A percentile compares a stretch with the other conserved stretches of the same genome.
Evolutionary conservation across 2,329 filamentous ascomycete genomes (phyloP).

Genomic region (Raffaelea deltoideospora): DNA sequence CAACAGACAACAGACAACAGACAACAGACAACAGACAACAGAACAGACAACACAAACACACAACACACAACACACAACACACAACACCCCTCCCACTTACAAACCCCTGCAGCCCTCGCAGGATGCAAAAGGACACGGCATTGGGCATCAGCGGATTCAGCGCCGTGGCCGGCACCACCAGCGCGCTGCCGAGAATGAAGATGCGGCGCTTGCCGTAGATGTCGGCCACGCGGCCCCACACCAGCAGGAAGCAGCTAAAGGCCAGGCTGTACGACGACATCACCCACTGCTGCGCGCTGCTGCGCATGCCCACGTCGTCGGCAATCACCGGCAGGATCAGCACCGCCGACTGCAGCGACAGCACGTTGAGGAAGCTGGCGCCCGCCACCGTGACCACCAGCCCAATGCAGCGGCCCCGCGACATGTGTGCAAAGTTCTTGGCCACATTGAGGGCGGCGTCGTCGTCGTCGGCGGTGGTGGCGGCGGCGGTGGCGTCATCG

Average conservation of each 20-base stretch:
- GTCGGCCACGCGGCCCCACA: constrained; percentile 56
- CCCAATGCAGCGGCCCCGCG: constrained; percentile 33
- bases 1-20: too few species aligned
- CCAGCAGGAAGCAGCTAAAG: constrained; percentile 50
- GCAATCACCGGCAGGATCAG: constrained; percentile 47
- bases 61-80: too few species aligned
- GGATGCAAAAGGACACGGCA: constrained; percentile 52
- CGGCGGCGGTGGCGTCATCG: too few species aligned
- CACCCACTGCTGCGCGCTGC: constrained; percentile 46
- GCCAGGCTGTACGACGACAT: constrained; percentile 48
- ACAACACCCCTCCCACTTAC: too few species aligned
- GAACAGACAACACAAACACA: constrained; percentile 7
- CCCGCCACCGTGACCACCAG: constrained; percentile 37
- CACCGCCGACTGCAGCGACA: constrained; percentile 41
- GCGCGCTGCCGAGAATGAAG: constrained; percentile 47
- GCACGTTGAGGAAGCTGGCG: constrained; percentile 39
- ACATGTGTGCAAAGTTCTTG: too few species aligned
- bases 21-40: too few species aligned
- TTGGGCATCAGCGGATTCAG: constrained; percentile 49
- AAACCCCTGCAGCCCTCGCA: constrained; percentile 50
- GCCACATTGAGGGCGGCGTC: background rate
- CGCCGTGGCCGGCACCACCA: constrained; percentile 42
- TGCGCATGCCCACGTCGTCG: constrained; percentile 36
- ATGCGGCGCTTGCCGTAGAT: constrained; percentile 49
- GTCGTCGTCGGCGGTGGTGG: background rate